Conservation (phyloP, 768 basidiomycete genomes). For the Mycena sanguinolenta region DNA sequence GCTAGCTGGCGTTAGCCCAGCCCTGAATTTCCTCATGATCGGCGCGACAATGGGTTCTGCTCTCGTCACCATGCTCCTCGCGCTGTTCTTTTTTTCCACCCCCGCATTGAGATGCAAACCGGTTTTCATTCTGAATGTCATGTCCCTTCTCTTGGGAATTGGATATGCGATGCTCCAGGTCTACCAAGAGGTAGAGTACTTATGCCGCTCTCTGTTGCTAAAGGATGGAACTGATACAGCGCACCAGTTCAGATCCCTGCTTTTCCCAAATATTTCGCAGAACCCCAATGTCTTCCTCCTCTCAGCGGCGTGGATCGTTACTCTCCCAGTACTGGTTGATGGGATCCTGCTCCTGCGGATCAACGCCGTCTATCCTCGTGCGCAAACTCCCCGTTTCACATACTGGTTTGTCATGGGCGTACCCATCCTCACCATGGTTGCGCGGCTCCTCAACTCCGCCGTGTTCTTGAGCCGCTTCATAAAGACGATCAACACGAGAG, state of each 20-base stretch:
- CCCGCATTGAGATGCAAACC: background rate
- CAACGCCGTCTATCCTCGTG: background rate
- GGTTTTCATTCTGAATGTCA: background rate
- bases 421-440: background rate
- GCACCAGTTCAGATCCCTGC: background rate
- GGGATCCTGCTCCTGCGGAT: background rate
- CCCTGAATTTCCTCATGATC: slow-evolving; percentile 5
- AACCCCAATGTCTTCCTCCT: background rate
- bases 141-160: background rate
- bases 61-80: background rate
- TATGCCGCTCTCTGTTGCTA: too few species aligned
- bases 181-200: background rate
- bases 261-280: background rate
- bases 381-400: background rate
- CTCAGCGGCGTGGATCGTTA: background rate
- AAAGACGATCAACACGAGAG: background rate
- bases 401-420: background rate
- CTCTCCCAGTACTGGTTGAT: background rate
- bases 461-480: background rate
- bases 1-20: background rate
- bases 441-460: background rate
- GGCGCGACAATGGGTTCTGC: slow-evolving; percentile 5
- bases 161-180: background rate
- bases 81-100: background rate
- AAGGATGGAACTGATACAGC: background rate